phyloP scores from a whole-genome alignment of 768 basidiomycete genomes.

The Panellus pusillus region DNA sequence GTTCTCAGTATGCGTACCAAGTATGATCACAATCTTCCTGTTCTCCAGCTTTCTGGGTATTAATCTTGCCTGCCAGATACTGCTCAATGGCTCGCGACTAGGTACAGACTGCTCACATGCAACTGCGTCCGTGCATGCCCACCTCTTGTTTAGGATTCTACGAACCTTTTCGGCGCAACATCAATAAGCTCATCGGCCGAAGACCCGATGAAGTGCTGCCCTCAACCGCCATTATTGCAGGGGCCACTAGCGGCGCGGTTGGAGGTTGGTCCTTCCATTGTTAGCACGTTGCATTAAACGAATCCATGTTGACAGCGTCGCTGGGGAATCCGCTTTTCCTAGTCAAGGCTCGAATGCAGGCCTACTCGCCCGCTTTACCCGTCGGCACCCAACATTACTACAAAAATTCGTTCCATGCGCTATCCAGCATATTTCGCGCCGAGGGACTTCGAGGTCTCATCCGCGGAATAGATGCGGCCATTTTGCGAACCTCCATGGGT shows the following conservation, averaged over 20 bases:
- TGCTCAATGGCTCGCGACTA: slow-evolving; percentile 88
- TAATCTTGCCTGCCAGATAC: slow-evolving; percentile 53
- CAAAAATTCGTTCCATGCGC: slow-evolving; percentile 78
- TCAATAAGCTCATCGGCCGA: slow-evolving; percentile 72
- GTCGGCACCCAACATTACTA: slow-evolving; percentile 95
- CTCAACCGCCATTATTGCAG: slow-evolving; percentile 79
- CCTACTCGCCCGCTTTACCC: slow-evolving; percentile 92
- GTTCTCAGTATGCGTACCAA: slow-evolving; percentile 82
- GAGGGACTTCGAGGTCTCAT: slow-evolving; percentile 81
- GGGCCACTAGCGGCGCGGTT: slow-evolving; percentile 86
- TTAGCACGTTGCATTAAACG: not conserved
- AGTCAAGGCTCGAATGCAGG: slow-evolving; percentile 98
- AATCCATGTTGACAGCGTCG: slow-evolving; percentile 43
- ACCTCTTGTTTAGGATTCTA: slow-evolving; percentile 73
- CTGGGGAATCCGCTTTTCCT: slow-evolving; percentile 91
- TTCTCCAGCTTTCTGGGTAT: slow-evolving; percentile 10
- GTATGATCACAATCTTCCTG: slow-evolving; percentile 40
- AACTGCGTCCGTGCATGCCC: not conserved
- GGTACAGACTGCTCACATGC: slow-evolving; percentile 43
- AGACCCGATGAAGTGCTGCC: slow-evolving; percentile 65
- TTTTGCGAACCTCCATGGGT: slow-evolving; percentile 93
- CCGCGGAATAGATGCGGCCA: slow-evolving; percentile 91
- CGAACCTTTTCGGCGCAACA: slow-evolving; percentile 77
- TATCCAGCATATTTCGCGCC: slow-evolving; percentile 72
- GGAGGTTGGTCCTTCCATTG: slow-evolving; percentile 57